These are phyloP conservation scores for Platanus orientalis DNA, from an alignment of 164 flowering plant species.

Conservation along the genomic window DNA sequence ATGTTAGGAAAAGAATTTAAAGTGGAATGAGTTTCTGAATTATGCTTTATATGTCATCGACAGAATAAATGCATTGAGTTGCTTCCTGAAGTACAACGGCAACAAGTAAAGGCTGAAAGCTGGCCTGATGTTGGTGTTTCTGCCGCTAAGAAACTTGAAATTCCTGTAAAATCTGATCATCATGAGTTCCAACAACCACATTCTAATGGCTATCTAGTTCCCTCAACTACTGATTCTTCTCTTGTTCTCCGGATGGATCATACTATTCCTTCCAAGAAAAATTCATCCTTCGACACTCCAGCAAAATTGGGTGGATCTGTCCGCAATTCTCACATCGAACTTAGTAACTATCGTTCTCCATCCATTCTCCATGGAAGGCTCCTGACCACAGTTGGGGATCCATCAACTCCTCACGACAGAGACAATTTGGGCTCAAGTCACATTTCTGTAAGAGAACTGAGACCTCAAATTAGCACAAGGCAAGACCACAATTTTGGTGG, in stretches of 20 bases:
- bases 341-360: conserved; percentile 20
- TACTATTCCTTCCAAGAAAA: conserved; percentile 14
- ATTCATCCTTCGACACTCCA: conserved; percentile 34
- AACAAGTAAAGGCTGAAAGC: conserved; percentile 52
- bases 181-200: conserved; percentile 22
- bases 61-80: conserved; percentile 73
- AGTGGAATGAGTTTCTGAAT: conserved; percentile 3
- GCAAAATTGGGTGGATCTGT: conserved; percentile 19
- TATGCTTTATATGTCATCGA: conserved; percentile 1
- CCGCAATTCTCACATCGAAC: conserved; percentile 17
- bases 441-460: conserved; percentile 24
- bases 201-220: conserved; percentile 27
- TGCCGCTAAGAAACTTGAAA: conserved; percentile 28
- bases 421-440: conserved; percentile 8
- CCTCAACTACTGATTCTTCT: conserved; percentile 28
- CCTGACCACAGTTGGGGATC: conserved; percentile 15
- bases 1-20: not conserved
- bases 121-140: conserved; percentile 23
- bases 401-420: conserved; percentile 8
- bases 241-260: conserved; percentile 21
- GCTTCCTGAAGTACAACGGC: conserved; percentile 73
- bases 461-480: conserved; percentile 18
- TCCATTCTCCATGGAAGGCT: conserved; percentile 33
- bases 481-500: conserved; percentile 34
- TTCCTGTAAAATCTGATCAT: conserved; percentile 27